phyloP scores from a whole-genome alignment of 805 yeast genomes.

The Barnettozyma botsteinii region DNA sequence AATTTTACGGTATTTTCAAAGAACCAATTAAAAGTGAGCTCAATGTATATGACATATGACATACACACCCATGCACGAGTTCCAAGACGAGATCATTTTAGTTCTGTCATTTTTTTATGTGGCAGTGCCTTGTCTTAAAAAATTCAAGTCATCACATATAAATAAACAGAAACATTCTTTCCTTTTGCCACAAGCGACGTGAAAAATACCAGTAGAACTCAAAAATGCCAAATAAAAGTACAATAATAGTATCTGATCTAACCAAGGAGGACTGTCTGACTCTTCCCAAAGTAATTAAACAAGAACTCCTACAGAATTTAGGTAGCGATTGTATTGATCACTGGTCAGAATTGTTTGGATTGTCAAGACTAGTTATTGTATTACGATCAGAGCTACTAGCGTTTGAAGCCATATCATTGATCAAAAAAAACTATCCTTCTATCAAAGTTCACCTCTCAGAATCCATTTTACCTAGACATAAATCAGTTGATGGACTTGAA shows the following conservation, averaged over 20 bases:
- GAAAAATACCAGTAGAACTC: background rate
- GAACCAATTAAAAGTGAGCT: too few relatives aligned
- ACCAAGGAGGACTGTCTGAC: conserved; percentile 17
- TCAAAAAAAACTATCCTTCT: conserved; percentile 17
- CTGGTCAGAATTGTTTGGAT: conserved; percentile 36
- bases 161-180: background rate
- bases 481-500: conserved; percentile 21
- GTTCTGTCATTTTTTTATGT: background rate
- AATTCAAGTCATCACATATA: background rate
- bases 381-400: conserved; percentile 27
- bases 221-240: conserved; percentile 7
- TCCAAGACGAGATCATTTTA: too few relatives aligned
- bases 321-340: conserved; percentile 17
- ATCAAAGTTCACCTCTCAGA: conserved; percentile 30
- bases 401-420: conserved; percentile 14
- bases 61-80: too few relatives aligned
- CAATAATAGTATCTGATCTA: conserved; percentile 22
- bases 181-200: background rate
- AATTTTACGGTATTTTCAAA: too few relatives aligned
- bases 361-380: conserved; percentile 37
- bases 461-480: conserved; percentile 28
- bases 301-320: conserved; percentile 11
- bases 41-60: too few relatives aligned
- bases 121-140: background rate
- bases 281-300: conserved; percentile 16